These are phyloP conservation scores for Fraxinus albicans DNA, from an alignment of 305 asterid species.

Conservation along the genomic window DNA sequence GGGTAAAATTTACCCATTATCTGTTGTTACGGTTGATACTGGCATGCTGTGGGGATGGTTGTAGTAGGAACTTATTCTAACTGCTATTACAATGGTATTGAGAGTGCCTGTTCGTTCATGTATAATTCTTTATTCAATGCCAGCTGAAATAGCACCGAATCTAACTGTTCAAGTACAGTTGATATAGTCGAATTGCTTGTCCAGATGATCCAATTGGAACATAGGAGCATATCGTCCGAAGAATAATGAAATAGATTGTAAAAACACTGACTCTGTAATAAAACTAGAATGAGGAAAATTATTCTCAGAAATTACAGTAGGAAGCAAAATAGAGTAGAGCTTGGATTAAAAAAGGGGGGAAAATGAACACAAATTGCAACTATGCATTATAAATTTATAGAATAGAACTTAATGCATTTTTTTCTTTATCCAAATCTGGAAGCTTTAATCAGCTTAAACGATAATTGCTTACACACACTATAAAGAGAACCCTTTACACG, in stretches of 20 bases:
- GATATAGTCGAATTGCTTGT: no score
- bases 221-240: not conserved
- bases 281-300: not conserved
- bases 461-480: not conserved
- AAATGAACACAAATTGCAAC: not conserved
- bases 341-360: not conserved
- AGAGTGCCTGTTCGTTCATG: not conserved
- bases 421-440: not conserved
- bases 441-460: constrained; percentile 2
- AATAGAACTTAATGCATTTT: not conserved
- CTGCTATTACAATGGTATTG: not conserved
- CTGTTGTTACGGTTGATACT: not conserved
- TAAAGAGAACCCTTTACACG: no score
- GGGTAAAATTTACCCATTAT: not conserved
- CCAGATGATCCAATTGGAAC: no score
- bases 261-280: no score
- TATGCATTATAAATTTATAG: not conserved
- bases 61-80: not conserved
- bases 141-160: no score
- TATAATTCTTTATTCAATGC: not conserved
- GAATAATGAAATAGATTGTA: no score
- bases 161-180: no score
- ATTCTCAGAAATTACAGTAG: not conserved
- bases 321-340: not conserved
- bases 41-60: not conserved